A percentile compares a stretch with the other conserved stretches of the same genome.
phyloP scores from a whole-genome alignment of 1,284 basidiomycete genomes.

The Violaceomyces palustris region DNA sequence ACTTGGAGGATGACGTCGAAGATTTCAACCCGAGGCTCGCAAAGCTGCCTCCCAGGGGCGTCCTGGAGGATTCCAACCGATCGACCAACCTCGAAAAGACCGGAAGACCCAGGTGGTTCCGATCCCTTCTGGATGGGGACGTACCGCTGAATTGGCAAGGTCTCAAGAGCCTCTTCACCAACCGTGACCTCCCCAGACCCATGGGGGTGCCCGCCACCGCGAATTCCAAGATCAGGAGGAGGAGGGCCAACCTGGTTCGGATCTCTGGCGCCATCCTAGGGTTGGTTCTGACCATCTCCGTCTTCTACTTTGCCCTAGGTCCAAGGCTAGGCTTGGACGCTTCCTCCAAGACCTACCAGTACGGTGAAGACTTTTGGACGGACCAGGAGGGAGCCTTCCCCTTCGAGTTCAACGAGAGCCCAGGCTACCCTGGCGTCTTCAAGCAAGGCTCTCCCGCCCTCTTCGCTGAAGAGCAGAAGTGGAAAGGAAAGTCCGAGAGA shows the following conservation, averaged over 20 bases:
- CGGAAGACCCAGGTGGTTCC: slow-evolving; percentile 39
- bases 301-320: slow-evolving; percentile 39
- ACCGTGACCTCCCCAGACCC: too few relatives aligned
- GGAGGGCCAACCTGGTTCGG: slow-evolving; percentile 13
- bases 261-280: slow-evolving; percentile 8
- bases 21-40: slow-evolving; percentile 2
- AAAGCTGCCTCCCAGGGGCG: slow-evolving; percentile 18
- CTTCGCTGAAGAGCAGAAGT: slow-evolving; percentile 39
- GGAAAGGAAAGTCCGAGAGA: too few relatives aligned
- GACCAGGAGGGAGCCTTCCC: slow-evolving; percentile 11
- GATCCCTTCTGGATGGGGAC: slow-evolving; percentile 15
- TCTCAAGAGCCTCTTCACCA: too few relatives aligned
- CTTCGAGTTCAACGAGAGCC: slow-evolving; percentile 37
- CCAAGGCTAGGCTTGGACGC: slow-evolving; percentile 12
- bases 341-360: slow-evolving; percentile 13
- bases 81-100: slow-evolving; percentile 35
- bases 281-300: slow-evolving; percentile 17
- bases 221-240: slow-evolving; percentile 11
- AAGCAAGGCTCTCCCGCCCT: slow-evolving; percentile 32
- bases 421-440: slow-evolving; percentile 46
- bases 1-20: slow-evolving; percentile 4
- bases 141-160: too few relatives aligned
- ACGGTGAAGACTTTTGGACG: slow-evolving; percentile 32
- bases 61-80: slow-evolving; percentile 18
- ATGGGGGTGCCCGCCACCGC: slow-evolving; percentile 14